Evolutionary conservation across 345 rosid species (phyloP), one percentile per base, ranked within the genome.

Genomic region (Arabidopsis thaliana): DNA sequence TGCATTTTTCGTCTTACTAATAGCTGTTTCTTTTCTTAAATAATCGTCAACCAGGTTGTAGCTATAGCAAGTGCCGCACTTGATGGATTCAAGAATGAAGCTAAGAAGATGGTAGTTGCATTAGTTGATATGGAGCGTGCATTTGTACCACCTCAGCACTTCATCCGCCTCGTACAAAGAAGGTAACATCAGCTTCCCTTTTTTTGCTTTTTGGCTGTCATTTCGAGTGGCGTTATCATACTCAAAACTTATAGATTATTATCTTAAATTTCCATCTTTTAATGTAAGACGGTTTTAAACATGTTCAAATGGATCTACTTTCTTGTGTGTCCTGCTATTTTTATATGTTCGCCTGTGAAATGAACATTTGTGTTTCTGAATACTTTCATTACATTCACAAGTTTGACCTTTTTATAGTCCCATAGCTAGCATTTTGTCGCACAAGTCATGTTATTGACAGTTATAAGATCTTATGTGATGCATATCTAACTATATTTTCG

Each of bases 61-160:
- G 83, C 89, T 24, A 83, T 88, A 80, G 96, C 96, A 79, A 87
- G 82, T 84, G 71, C 88, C 42, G 96, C 93, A 34, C 79, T 90
- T 59, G 96, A 90, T 71, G 89, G 79, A 63, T 90, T 90, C 82
- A 90, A 90, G 83, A 85, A 28, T 76, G 93, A 88, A 84, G 91
- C 93, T 12, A 90, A 82, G 59, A 90, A 88, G 61, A 90, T 90
- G 96, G 96, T 90, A 13, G 81, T 86, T 65, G 93, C 96, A 4
- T 82, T 90, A 53, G 96, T 90, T 67, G 96, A 88, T 80, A 90
- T 90, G 96, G 96, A 90, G 78, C 89, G 96, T 51, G 93, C 81
- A 28, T 90, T 90, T 83, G 96, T 90, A 36, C 93, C 96, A 37
- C 96, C 96, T 44, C 96, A 90, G 74, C 96, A 90, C 71, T 90